A percentile compares a stretch with the other conserved stretches of the same genome.
Conservation (phyloP, 352 stramenopile species). For the Phytophthora fragariaefolia region DNA sequence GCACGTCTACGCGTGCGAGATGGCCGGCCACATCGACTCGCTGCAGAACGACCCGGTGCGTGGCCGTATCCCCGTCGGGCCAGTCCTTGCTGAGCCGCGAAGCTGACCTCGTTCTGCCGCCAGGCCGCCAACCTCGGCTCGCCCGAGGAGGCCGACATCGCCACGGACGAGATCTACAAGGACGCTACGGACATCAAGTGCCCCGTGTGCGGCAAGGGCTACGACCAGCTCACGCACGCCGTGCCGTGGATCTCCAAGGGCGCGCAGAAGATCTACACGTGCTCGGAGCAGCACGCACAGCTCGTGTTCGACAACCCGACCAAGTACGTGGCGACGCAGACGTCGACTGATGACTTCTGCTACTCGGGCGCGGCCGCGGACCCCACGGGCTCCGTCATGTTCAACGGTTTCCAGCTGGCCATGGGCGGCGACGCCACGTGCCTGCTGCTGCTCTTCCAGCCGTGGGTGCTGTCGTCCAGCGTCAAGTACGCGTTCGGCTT, state of each 20-base stretch:
- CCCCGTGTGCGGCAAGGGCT: slow-evolving; percentile 68
- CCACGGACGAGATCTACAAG: slow-evolving; percentile 77
- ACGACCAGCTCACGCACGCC: slow-evolving; percentile 68
- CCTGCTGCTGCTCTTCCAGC: slow-evolving; percentile 81
- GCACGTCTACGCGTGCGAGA: slow-evolving; percentile 83
- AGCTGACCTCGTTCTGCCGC: not conserved
- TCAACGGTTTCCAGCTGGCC: slow-evolving; percentile 82
- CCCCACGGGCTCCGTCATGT: slow-evolving; percentile 79
- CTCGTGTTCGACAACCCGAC: slow-evolving; percentile 59
- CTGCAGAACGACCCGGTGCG: slow-evolving; percentile 79
- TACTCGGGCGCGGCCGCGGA: slow-evolving; percentile 44
- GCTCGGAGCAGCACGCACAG: slow-evolving; percentile 64
- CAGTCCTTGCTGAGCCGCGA: too few relatives aligned
- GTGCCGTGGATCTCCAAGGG: slow-evolving; percentile 81
- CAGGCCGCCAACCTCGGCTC: slow-evolving; percentile 49
- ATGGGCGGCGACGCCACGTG: slow-evolving; percentile 67
- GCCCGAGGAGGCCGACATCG: slow-evolving; percentile 52
- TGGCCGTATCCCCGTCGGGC: too few relatives aligned
- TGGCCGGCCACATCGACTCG: slow-evolving; percentile 81
- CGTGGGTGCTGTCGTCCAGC: slow-evolving; percentile 67
- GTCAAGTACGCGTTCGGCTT: slow-evolving; percentile 86
- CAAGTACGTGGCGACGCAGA: slow-evolving; percentile 45
- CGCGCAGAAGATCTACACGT: slow-evolving; percentile 80
- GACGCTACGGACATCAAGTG: slow-evolving; percentile 62
- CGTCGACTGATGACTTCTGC: slow-evolving; percentile 57